These are phyloP conservation scores for Kalmusia sp. DNA, from an alignment of 2,329 filamentous ascomycete genomes.

Conservation along the genomic window DNA sequence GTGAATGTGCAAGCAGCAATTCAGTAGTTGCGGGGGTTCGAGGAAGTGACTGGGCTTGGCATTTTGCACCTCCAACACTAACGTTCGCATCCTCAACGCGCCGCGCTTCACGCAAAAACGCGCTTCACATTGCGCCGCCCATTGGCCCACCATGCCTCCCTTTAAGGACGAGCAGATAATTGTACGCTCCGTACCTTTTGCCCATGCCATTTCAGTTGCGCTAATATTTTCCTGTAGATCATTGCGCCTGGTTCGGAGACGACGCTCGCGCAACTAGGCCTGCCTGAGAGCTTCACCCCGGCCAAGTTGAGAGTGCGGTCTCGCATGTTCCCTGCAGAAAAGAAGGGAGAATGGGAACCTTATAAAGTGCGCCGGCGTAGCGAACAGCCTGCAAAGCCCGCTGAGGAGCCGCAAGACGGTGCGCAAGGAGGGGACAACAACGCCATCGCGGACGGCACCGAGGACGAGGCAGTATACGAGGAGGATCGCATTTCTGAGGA, in stretches of 20 bases:
- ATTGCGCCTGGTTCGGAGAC: constrained; percentile 86
- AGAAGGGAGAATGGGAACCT: constrained; percentile 80
- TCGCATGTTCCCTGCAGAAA: constrained; percentile 86
- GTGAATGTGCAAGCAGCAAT: background rate
- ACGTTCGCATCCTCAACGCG: too few species aligned
- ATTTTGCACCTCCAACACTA: background rate
- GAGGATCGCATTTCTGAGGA: constrained; percentile 89
- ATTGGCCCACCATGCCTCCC: constrained; percentile 46
- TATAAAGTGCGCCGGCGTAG: constrained; percentile 71
- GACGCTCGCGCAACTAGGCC: constrained; percentile 88
- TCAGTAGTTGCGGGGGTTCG: background rate
- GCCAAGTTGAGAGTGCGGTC: constrained; percentile 86
- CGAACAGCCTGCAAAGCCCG: constrained; percentile 32
- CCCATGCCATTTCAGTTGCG: constrained; percentile 2
- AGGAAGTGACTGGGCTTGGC: background rate
- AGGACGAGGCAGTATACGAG: constrained; percentile 74
- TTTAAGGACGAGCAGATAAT: constrained; percentile 57
- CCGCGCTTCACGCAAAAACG: constrained; percentile 12
- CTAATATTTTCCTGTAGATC: constrained; percentile 52
- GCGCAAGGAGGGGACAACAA: constrained; percentile 27
- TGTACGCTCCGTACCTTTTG: constrained; percentile 29
- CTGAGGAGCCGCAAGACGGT: constrained; percentile 39
- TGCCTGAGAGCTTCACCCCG: constrained; percentile 88
- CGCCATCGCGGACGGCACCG: constrained; percentile 51
- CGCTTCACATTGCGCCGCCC: constrained; percentile 6